Conservation (phyloP, 257 asterid genomes). For the Salvia rosmarinus region DNA sequence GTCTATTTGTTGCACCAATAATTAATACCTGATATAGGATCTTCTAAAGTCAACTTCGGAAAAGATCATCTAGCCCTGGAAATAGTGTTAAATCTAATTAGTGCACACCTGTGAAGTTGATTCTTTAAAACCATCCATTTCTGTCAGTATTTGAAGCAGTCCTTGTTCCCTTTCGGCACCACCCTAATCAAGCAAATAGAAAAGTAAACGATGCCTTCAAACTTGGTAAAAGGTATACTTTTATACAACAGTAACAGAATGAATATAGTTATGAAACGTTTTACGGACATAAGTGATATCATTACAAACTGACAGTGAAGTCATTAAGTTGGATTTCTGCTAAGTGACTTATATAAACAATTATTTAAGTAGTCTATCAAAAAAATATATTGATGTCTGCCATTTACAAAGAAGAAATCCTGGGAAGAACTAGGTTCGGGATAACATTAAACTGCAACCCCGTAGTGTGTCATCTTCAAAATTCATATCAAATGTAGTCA, state of each 20-base stretch:
- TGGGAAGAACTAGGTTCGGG: background rate
- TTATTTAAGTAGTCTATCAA: background rate
- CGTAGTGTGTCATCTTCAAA: conserved; percentile 11
- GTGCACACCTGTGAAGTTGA: conserved; percentile 80
- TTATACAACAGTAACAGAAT: background rate
- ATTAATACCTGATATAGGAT: conserved; percentile 67
- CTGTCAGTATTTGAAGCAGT: conserved; percentile 93
- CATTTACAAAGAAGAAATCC: conserved; percentile 10
- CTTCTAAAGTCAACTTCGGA: conserved; percentile 22
- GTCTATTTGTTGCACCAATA: conserved; percentile 97
- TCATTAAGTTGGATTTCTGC: conserved; percentile 4
- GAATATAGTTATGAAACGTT: conserved; percentile 14
- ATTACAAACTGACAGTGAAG: no score
- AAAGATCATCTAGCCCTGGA: conserved; percentile 10
- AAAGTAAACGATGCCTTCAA: conserved; percentile 6
- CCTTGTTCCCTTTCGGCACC: conserved; percentile 99
- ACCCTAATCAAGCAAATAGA: conserved; percentile 61
- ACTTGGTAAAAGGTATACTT: conserved; percentile 19
- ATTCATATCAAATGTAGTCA: conserved; percentile 15
- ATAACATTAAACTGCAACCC: conserved; percentile 10
- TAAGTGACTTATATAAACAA: background rate
- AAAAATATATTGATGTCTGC: background rate
- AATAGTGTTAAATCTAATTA: conserved; percentile 21
- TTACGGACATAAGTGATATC: background rate
- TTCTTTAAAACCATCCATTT: conserved; percentile 97